These are phyloP conservation scores for Claviceps lovelessii DNA, from an alignment of 2,329 filamentous ascomycete genomes.

Conservation along the genomic window DNA sequence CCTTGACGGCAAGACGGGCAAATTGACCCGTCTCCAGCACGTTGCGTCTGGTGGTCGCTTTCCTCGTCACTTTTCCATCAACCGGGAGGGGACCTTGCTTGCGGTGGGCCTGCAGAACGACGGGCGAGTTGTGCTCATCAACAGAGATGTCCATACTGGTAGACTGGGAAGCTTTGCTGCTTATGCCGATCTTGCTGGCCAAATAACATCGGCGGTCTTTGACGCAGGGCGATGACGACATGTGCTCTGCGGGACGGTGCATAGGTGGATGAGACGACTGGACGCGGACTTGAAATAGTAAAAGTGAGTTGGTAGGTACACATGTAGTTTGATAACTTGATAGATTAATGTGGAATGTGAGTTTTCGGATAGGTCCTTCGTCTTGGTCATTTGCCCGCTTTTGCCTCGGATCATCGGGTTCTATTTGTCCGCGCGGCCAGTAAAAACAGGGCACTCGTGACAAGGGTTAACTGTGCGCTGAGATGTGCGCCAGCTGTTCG, in stretches of 20 bases:
- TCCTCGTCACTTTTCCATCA: slow-evolving; percentile 56
- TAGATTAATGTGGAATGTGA: too few relatives aligned
- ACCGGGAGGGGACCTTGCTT: slow-evolving; percentile 46
- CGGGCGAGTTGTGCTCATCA: slow-evolving; percentile 45
- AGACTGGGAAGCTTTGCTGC: slow-evolving; percentile 34
- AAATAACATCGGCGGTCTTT: slow-evolving; percentile 34
- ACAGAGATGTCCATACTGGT: slow-evolving; percentile 45
- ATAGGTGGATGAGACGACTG: not conserved
- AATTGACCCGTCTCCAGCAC: slow-evolving; percentile 39
- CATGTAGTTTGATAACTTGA: too few relatives aligned
- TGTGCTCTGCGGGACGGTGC: not conserved
- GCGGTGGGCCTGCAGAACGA: slow-evolving; percentile 52
- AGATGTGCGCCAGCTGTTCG: too few relatives aligned
- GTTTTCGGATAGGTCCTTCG: too few relatives aligned
- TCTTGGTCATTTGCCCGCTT: too few relatives aligned
- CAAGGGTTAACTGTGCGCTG: too few relatives aligned
- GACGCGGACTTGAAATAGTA: not conserved
- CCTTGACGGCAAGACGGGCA: slow-evolving; percentile 39
- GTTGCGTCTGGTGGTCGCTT: slow-evolving; percentile 48
- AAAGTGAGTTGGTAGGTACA: too few relatives aligned
- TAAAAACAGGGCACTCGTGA: too few relatives aligned
- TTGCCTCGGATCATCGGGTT: too few relatives aligned
- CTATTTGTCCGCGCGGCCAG: too few relatives aligned
- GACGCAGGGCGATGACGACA: slow-evolving; percentile 18
- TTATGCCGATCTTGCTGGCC: slow-evolving; percentile 26